Percentiles rank a stretch among this genome's conserved stretches.
Conservation (phyloP, 495 filamentous ascomycete species). For the Acidiella bohemica region DNA sequence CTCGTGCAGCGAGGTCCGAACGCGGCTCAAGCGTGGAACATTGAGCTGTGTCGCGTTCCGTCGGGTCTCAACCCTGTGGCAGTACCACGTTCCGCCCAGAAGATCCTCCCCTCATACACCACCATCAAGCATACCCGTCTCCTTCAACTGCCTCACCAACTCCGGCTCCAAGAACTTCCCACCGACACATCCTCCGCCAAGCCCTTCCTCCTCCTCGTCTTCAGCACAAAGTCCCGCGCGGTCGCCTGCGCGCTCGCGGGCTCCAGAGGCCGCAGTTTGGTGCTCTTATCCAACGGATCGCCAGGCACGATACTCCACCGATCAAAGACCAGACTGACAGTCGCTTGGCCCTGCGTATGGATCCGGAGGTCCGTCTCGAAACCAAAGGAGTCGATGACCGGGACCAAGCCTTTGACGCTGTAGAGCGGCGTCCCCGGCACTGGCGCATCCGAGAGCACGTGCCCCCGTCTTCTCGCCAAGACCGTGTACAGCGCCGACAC, state of each 20-base stretch:
- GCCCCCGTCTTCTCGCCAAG: conserved; percentile 72
- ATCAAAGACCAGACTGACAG: conserved; percentile 86
- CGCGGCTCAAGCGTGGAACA: too few species aligned
- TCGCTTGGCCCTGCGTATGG: conserved; percentile 85
- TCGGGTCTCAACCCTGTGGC: too few species aligned
- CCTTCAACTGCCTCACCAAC: conserved; percentile 73
- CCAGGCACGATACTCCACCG: conserved; percentile 91
- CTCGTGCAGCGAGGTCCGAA: too few species aligned
- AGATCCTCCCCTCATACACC: too few species aligned
- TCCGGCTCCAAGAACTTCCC: conserved; percentile 90
- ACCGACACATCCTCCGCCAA: conserved; percentile 91
- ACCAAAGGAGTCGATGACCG: conserved; percentile 92
- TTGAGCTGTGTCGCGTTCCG: too few species aligned
- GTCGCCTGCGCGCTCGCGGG: conserved; percentile 75
- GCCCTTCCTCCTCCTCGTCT: conserved; percentile 86
- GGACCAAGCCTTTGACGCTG: conserved; percentile 74
- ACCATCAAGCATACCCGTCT: conserved; percentile 70
- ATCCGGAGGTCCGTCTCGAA: conserved; percentile 96
- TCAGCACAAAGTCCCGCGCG: conserved; percentile 88
- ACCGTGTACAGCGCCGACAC: conserved; percentile 84
- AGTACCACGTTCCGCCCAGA: too few species aligned
- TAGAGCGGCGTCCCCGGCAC: conserved; percentile 92
- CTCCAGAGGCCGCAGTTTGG: conserved; percentile 70
- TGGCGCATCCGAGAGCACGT: conserved; percentile 84
- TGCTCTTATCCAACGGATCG: conserved; percentile 80